Percentiles rank a stretch among this genome's conserved stretches.
phyloP scores from a whole-genome alignment of 305 asterid genomes.

The Fraxinus dipetala region DNA sequence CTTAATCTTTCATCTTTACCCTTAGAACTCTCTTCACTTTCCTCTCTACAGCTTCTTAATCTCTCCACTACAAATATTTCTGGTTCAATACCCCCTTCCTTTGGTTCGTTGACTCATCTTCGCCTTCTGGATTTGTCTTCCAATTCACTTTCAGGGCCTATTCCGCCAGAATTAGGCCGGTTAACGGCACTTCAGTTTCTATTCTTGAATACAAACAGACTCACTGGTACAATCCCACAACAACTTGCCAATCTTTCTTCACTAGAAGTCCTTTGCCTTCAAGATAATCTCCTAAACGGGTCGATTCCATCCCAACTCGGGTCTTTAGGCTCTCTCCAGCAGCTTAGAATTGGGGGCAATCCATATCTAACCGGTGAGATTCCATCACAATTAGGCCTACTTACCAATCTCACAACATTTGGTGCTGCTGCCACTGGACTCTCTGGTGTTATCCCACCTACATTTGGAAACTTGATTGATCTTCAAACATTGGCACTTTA shows the following conservation, averaged over 20 bases:
- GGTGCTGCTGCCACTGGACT: constrained; percentile 86
- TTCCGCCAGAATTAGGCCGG: constrained; percentile 61
- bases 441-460: constrained; percentile 68
- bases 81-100: constrained; percentile 67
- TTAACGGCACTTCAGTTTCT: constrained; percentile 66
- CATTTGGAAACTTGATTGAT: constrained; percentile 61
- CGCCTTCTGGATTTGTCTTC: constrained; percentile 75
- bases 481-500: constrained; percentile 68
- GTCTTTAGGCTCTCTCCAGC: constrained; percentile 57
- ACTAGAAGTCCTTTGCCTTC: constrained; percentile 67
- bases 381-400: constrained; percentile 57
- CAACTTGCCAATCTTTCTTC: constrained; percentile 62
- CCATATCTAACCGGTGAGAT: constrained; percentile 63
- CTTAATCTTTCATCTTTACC: constrained; percentile 76
- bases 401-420: constrained; percentile 66
- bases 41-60: constrained; percentile 76
- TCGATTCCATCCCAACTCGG: constrained; percentile 66
- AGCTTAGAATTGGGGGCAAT: constrained; percentile 85
- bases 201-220: constrained; percentile 63
- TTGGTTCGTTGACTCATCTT: constrained; percentile 54
- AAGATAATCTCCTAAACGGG: constrained; percentile 76
- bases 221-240: constrained; percentile 64
- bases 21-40: constrained; percentile 53
- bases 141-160: constrained; percentile 53
- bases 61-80: constrained; percentile 85